Evolutionary conservation across 148 eudicot genomes (phyloP), one percentile per base, ranked within the genome.

Genomic region (Agrostemma githago): DNA sequence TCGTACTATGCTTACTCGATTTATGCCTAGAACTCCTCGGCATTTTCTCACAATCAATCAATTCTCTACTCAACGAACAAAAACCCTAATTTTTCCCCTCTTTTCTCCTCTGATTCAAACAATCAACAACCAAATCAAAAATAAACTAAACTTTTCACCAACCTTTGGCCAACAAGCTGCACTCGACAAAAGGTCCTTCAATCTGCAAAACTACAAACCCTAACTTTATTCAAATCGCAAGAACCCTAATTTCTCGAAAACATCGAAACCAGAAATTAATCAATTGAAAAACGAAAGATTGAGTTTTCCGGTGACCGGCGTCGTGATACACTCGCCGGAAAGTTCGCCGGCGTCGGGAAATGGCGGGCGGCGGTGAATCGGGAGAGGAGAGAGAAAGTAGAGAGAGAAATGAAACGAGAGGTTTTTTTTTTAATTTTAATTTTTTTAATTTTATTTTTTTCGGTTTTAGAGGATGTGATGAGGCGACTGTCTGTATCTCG

Each of bases 21-120:
- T 95, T 95, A 73, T 90, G 95, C 64, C 96, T 82, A 74, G 96
- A 95, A 85, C 97, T 92, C 74, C 87, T 86, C 76, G 98, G 90
- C 98, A 93, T 93, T 60, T 8, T 68, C 6, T 63, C 1, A 26
- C 34, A 26, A 26, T 37, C 5, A 3, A 68, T 20, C 4, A 0
- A 61, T 66, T 51, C 68, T 51, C 48, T 70, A 21, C 12, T 39
- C 56, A 73, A 61, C 41, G 26, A 57, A 41, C 17, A 37, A 8
- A 19, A 59, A 71, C 62, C 80, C 72, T 63, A 43, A 15, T 11
- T 38, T 72, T 26, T 1, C 34, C 34, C 34, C 34, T 26, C 1
- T 26, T 26, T 26, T 26, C 34, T 26, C 1, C 34, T 26, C 34
- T 26, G 34, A 26, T 26, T 26, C 34, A 26, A 26, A 26, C 34